Conservation (phyloP, 371 early-diverging fungal genomes). For the Rhizopus arrhizus region DNA sequence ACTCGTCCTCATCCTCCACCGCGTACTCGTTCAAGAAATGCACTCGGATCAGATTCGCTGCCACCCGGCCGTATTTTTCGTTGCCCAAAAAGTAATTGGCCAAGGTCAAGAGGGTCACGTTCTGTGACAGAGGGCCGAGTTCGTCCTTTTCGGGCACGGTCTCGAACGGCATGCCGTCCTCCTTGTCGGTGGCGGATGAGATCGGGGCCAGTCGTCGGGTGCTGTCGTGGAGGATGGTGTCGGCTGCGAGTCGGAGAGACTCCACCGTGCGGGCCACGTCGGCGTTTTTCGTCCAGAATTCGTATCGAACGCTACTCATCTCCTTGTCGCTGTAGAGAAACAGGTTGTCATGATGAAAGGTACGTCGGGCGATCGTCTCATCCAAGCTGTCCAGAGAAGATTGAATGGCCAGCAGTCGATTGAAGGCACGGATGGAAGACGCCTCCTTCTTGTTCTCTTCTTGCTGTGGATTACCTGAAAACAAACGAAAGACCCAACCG, state of each 20-base stretch:
- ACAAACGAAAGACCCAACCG: slow-evolving; percentile 71
- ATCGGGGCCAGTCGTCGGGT: slow-evolving; percentile 23
- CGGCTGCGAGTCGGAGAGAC: slow-evolving; percentile 44
- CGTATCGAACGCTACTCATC: slow-evolving; percentile 56
- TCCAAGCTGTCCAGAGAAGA: slow-evolving; percentile 67
- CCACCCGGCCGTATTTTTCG: slow-evolving; percentile 60
- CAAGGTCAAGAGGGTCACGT: slow-evolving; percentile 62
- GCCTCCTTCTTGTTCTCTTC: slow-evolving; percentile 70
- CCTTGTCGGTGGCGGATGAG: slow-evolving; percentile 13
- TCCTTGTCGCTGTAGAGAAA: slow-evolving; percentile 60
- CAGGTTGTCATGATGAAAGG: slow-evolving; percentile 57
- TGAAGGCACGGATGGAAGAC: slow-evolving; percentile 64
- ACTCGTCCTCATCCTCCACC: slow-evolving; percentile 54
- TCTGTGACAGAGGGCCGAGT: slow-evolving; percentile 51
- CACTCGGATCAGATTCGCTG: slow-evolving; percentile 65
- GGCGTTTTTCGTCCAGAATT: slow-evolving; percentile 60
- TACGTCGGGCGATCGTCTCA: slow-evolving; percentile 60
- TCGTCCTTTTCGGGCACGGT: slow-evolving; percentile 31
- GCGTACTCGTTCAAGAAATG: slow-evolving; percentile 58
- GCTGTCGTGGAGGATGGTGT: slow-evolving; percentile 37
- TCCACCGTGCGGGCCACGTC: slow-evolving; percentile 44
- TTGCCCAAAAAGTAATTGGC: slow-evolving; percentile 65
- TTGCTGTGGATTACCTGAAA: slow-evolving; percentile 68
- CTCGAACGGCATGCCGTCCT: slow-evolving; percentile 18
- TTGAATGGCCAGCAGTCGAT: slow-evolving; percentile 68